These are phyloP conservation scores for Boletellus ananas DNA, from an alignment of 768 basidiomycete genomes.

Conservation along the genomic window DNA sequence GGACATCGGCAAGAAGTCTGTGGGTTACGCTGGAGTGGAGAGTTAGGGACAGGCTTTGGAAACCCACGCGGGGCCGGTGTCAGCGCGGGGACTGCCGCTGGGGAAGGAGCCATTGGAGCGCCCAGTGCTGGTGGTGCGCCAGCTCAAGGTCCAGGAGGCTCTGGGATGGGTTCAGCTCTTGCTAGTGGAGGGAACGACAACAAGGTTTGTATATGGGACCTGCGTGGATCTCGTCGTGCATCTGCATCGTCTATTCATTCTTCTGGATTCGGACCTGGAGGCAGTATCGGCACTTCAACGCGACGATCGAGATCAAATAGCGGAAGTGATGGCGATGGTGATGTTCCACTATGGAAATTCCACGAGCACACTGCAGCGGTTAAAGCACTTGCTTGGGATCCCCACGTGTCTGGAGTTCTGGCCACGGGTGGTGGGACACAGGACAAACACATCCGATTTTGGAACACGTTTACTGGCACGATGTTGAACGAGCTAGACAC, in stretches of 20 bases:
- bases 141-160: constrained; percentile 28
- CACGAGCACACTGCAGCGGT: constrained; percentile 97
- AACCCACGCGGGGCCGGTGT: constrained; percentile 17
- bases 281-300: constrained; percentile 20
- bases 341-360: constrained; percentile 86
- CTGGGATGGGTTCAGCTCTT: constrained; percentile 49
- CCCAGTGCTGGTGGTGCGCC: constrained; percentile 22
- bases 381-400: constrained; percentile 98
- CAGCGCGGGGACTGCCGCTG: constrained; percentile 25
- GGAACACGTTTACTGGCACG: constrained; percentile 87
- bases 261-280: constrained; percentile 29
- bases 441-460: constrained; percentile 96
- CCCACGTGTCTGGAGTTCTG: constrained; percentile 84
- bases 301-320: constrained; percentile 26
- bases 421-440: constrained; percentile 98
- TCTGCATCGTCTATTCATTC: constrained; percentile 26
- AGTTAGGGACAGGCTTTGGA: constrained; percentile 26
- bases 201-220: constrained; percentile 97
- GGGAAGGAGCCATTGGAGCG: constrained; percentile 16
- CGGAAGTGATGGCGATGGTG: constrained; percentile 35
- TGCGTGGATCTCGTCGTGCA: constrained; percentile 56
- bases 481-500: constrained; percentile 90
- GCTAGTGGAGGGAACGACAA: constrained; percentile 98
- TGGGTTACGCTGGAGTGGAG: constrained; percentile 83
- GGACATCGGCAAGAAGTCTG: constrained; percentile 94